A percentile compares a stretch with the other conserved stretches of the same genome.
phyloP scores from a whole-genome alignment of 768 basidiomycete genomes.

The Hypholoma sublateritium region DNA sequence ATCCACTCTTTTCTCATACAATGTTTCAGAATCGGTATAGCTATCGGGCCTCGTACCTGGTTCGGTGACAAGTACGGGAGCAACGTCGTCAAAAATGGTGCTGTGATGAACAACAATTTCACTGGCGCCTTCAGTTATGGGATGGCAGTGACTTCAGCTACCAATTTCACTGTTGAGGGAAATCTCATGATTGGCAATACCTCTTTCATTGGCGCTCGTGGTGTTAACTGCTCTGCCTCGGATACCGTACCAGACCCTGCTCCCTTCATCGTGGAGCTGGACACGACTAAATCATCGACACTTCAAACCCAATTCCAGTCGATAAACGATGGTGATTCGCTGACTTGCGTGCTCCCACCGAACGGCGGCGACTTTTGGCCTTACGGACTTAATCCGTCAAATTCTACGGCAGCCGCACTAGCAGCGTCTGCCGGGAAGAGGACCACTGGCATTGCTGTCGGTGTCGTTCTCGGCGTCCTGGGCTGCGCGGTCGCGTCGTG shows the following conservation, averaged over 20 bases:
- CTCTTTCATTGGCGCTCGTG: conserved; percentile 69
- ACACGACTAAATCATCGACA: conserved; percentile 36
- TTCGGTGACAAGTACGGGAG: conserved; percentile 55
- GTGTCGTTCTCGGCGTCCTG: conserved; percentile 46
- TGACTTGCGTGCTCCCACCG: conserved; percentile 71
- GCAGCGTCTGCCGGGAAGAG: conserved; percentile 1
- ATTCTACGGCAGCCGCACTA: conserved; percentile 11
- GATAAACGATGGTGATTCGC: conserved; percentile 51
- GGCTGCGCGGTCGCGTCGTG: conserved; percentile 39
- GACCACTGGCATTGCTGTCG: conserved; percentile 41
- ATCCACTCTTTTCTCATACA: background rate
- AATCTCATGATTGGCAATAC: conserved; percentile 69
- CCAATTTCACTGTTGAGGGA: conserved; percentile 64
- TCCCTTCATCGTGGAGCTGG: conserved; percentile 58
- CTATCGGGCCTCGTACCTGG: conserved; percentile 77
- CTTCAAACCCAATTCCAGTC: conserved; percentile 54
- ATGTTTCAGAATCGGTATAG: conserved; percentile 67
- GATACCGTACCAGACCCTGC: conserved; percentile 53
- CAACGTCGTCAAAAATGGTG: conserved; percentile 54
- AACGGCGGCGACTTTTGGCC: conserved; percentile 74
- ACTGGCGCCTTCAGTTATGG: conserved; percentile 75
- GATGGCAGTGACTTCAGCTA: conserved; percentile 62
- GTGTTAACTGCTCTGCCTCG: conserved; percentile 58
- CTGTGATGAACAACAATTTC: conserved; percentile 55
- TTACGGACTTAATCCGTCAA: conserved; percentile 51